Evolutionary conservation across 1,284 basidiomycete species (phyloP), one percentile per base, ranked within the genome.

Genomic region (Rhodotorula sp.): DNA sequence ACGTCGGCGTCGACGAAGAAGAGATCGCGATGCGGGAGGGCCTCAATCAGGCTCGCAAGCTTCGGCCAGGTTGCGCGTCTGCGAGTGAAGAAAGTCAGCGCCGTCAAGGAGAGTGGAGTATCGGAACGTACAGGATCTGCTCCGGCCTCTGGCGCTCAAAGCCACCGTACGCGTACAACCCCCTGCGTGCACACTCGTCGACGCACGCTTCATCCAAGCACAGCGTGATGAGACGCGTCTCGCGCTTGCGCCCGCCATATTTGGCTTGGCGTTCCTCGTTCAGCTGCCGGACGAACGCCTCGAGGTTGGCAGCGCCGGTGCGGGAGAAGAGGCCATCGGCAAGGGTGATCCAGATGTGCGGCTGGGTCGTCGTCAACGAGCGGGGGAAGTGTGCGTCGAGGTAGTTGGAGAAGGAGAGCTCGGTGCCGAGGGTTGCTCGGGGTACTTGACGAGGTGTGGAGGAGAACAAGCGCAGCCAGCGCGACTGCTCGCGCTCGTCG

Each of bases 1-100:
- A 76, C 62, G 51, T 76, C 74, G 13, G 65, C 46, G 46, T 76
- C 70, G 69, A 76, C 61, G 51, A 76, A 76, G 69, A 76, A 76
- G 29, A 72, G 62, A 55, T 74, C 74, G 15, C 74, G 74, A 1
- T 53, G 29, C 3, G 66, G 64, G 12, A 73, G 59, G 9, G 46
- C 55, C 37, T 76, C 72, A 41, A 76, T 76, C 15, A 76, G 44
- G n/a, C 68, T 62, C 19, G 72, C 72, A 7, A 76, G 51, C 36
- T 76, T 76, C 1, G 74, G 74, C 74, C 74, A 76, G 12, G 74
- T 76, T 8, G 72, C 56, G 5, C 44, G 53, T 2, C 46, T 53
- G 54, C 3, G 27, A 19, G 32, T 37, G 50, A 25, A 5, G 12
- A 21, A 10, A 21, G 41, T 5, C 3, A 17, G 25, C 27, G 56